A percentile compares a stretch with the other conserved stretches of the same genome.
Conservation (phyloP, 441 rosid species). For the Croton setiger region DNA sequence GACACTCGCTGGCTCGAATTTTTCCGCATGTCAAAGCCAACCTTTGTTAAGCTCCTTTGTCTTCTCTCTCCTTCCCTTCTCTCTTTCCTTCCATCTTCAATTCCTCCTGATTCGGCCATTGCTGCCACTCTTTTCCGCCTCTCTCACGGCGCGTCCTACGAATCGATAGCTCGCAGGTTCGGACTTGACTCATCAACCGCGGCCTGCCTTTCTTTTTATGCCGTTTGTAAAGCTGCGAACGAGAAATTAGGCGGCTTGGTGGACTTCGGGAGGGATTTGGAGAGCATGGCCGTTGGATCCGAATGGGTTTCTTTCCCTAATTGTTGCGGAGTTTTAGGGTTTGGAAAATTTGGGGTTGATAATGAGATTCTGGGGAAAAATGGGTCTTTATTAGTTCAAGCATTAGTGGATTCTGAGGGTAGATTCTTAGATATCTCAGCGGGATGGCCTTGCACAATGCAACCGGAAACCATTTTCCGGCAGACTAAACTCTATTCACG, state of each 20-base stretch:
- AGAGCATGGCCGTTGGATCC: conserved; percentile 45
- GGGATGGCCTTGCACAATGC: conserved; percentile 67
- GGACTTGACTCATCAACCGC: conserved; percentile 42
- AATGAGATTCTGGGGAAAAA: conserved; percentile 42
- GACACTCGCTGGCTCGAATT: conserved; percentile 51
- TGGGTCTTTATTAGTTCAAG: conserved; percentile 63
- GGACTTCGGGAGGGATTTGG: conserved; percentile 34
- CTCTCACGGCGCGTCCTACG: conserved; percentile 59
- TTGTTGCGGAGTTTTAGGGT: conserved; percentile 70
- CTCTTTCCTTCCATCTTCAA: conserved; percentile 29
- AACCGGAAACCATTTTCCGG: conserved; percentile 41
- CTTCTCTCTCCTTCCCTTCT: conserved; percentile 37
- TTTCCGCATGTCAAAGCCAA: conserved; percentile 55
- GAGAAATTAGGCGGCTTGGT: conserved; percentile 44
- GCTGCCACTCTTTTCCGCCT: conserved; percentile 71
- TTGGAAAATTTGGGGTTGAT: conserved; percentile 46
- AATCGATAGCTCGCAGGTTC: conserved; percentile 39
- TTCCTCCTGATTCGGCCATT: conserved; percentile 42
- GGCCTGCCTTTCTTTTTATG: conserved; percentile 64
- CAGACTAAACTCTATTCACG: conserved; percentile 43
- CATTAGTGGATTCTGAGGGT: conserved; percentile 62
- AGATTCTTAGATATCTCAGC: conserved; percentile 74
- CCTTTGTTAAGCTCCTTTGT: conserved; percentile 37
- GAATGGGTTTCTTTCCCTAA: conserved; percentile 54
- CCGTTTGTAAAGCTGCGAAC: conserved; percentile 51